Evolutionary conservation across 2,329 filamentous ascomycete genomes (phyloP).

Genomic region (Neopestalotiopsis clavispora): DNA sequence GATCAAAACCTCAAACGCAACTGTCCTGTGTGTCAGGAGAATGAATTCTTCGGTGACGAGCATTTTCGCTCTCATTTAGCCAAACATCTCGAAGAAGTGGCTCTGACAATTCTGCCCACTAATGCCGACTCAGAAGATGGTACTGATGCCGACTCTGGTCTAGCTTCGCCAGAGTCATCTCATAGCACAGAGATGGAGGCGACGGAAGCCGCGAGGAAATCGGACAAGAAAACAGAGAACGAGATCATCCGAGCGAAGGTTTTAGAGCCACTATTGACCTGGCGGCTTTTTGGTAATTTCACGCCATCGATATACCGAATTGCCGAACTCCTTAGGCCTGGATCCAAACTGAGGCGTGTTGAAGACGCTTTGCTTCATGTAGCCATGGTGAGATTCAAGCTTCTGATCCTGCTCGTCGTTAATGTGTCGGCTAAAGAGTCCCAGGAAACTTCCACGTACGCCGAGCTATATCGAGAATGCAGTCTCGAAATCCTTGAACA

Average conservation of each 20-base stretch:
- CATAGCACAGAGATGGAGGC: not conserved
- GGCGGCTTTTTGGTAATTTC: not conserved
- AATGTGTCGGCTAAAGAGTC: not conserved
- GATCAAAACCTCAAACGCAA: not conserved
- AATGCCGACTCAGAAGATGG: slow-evolving; percentile 20
- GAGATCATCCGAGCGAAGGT: not conserved
- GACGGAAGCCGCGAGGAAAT: not conserved
- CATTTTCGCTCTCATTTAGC: slow-evolving; percentile 7
- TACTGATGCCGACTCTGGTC: slow-evolving; percentile 17
- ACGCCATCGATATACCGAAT: not conserved
- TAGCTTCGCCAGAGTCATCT: slow-evolving; percentile 9
- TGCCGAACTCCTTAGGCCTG: not conserved
- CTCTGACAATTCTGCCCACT: slow-evolving; percentile 17
- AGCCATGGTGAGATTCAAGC: not conserved
- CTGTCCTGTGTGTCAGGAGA: slow-evolving; percentile 14
- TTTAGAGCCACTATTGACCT: not conserved
- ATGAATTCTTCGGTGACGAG: not conserved
- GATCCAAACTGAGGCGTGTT: not conserved
- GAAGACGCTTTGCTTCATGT: not conserved
- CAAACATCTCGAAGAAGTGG: slow-evolving; percentile 18
- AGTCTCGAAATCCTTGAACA: not conserved
- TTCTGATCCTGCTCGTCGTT: not conserved
- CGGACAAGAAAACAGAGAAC: not conserved
- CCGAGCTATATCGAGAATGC: not conserved
- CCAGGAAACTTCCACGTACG: not conserved